Conservation (phyloP, 257 asterid genomes). For the Rehmannia glutinosa region DNA sequence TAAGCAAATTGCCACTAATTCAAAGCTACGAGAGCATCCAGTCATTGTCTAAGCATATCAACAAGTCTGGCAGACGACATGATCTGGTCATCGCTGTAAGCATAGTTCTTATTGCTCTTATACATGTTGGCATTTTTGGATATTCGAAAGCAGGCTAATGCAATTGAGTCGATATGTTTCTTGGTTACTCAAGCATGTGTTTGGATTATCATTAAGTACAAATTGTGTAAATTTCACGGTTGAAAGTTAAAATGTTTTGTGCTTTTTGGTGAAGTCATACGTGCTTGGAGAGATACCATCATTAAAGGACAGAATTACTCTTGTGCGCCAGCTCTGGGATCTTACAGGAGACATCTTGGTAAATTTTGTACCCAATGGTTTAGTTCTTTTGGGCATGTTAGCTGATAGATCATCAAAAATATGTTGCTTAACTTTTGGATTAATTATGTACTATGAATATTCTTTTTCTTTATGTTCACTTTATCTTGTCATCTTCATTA, state of each 20-base stretch:
- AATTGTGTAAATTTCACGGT: constrained; percentile 11
- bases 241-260: constrained; percentile 15
- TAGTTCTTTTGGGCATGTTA: neutral
- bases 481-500: neutral
- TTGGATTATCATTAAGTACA: neutral
- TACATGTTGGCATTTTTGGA: neutral
- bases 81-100: constrained; percentile 91
- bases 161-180: neutral
- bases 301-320: constrained; percentile 74
- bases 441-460: neutral
- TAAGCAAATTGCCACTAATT: constrained; percentile 56
- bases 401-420: neutral
- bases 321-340: constrained; percentile 91
- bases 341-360: constrained; percentile 87
- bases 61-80: constrained; percentile 71
- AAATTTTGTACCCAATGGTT: constrained; percentile 16
- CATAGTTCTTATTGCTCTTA: constrained; percentile 12
- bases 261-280: constrained; percentile 57
- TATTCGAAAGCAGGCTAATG: neutral
- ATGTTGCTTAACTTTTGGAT: constrained; percentile 10
- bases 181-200: neutral
- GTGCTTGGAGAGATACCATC: constrained; percentile 98
- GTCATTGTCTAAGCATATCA: constrained; percentile 47
- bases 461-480: neutral
- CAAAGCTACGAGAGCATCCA: constrained; percentile 75